phyloP scores from a whole-genome alignment of 1,284 basidiomycete genomes.

The Xerocomus cyaneibrunnescens region DNA sequence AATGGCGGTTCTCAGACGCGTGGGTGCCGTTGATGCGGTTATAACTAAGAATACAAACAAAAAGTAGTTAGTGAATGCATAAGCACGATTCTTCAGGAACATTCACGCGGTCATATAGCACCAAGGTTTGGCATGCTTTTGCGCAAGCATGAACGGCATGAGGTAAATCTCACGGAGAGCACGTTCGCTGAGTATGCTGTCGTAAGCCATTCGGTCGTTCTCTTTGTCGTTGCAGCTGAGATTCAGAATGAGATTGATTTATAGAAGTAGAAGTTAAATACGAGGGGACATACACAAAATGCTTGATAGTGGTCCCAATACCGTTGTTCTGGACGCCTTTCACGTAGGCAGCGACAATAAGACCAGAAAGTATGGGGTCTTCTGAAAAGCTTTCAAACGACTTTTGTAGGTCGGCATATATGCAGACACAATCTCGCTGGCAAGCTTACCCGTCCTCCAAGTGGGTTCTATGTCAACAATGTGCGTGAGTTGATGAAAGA shows the following conservation, averaged over 20 bases:
- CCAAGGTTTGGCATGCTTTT: slow-evolving; percentile 70
- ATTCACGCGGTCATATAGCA: slow-evolving; percentile 70
- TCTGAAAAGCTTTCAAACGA: slow-evolving; percentile 80
- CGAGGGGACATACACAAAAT: slow-evolving; percentile 54
- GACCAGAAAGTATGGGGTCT: slow-evolving; percentile 73
- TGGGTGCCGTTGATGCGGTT: slow-evolving; percentile 74
- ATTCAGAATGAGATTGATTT: background rate
- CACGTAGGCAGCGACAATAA: slow-evolving; percentile 69
- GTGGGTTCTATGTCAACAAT: slow-evolving; percentile 50
- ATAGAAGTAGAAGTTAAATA: background rate
- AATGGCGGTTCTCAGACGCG: slow-evolving; percentile 60
- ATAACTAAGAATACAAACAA: slow-evolving; percentile 42
- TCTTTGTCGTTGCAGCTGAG: slow-evolving; percentile 69
- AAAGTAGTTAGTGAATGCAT: background rate
- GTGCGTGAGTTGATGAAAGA: slow-evolving; percentile 3
- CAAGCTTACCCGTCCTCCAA: slow-evolving; percentile 62
- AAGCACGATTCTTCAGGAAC: background rate
- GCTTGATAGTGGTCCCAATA: slow-evolving; percentile 72
- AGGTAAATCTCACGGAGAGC: slow-evolving; percentile 82
- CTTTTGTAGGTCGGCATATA: slow-evolving; percentile 32
- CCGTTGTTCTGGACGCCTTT: slow-evolving; percentile 71
- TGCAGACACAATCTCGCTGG: background rate
- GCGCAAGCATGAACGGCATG: slow-evolving; percentile 80
- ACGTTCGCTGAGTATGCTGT: slow-evolving; percentile 62
- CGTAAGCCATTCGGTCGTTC: slow-evolving; percentile 62